Evolutionary conservation across 306 rosid genomes (phyloP), one percentile per base, ranked within the genome.

Genomic region (Hylodesmum podocarpum): DNA sequence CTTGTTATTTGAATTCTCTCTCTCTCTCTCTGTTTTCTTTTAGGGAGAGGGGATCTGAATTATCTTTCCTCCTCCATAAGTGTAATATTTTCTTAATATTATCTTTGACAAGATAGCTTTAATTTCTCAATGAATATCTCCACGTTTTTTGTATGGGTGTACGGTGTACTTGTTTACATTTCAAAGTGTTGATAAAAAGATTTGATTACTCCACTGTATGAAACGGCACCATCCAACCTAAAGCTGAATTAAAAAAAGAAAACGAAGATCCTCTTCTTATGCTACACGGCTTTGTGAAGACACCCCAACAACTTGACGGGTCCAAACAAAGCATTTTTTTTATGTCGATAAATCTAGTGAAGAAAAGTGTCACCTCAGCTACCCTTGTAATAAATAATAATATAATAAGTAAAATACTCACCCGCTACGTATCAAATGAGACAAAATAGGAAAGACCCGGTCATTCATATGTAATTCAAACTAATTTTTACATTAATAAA

Each of bases 131-230:
- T 18, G 27, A 19, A 33, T 61, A 74, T 18, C 16, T 5, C 25
- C 82, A 44, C 82, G 82, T 78, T 78, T 78, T 78, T 6, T 21
- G 44, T 36, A 31, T 57, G 77, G 58, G 21, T n/a, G 68, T 54
- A 67, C 25, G 72, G 4, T 31, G 70, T 64, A 14, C 9, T n/a
- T 63, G 27, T 22, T 44, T n/a, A 63, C 63, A 27, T 41, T 33
- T 53, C 51, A 33, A 75, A 62, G 1, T 11, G 3, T 9, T 37
- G 21, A 62, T 54, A 12, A 36, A 33, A 47, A 49, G 10, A 21
- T 36, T 51, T 47, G 18, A 62, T 36, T 21, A 43, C 41, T 8
- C 21, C 3, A 27, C 57, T 47, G 41, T 4, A 33, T 21, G 49
- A 74, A 33, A 61, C n/a, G 79, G 58, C 71, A 61, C 36, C 29